Percentiles rank a stretch among this genome's conserved stretches.
Evolutionary conservation across 2,329 filamentous ascomycete genomes (phyloP).

Genomic region (Diaporthe sp.): DNA sequence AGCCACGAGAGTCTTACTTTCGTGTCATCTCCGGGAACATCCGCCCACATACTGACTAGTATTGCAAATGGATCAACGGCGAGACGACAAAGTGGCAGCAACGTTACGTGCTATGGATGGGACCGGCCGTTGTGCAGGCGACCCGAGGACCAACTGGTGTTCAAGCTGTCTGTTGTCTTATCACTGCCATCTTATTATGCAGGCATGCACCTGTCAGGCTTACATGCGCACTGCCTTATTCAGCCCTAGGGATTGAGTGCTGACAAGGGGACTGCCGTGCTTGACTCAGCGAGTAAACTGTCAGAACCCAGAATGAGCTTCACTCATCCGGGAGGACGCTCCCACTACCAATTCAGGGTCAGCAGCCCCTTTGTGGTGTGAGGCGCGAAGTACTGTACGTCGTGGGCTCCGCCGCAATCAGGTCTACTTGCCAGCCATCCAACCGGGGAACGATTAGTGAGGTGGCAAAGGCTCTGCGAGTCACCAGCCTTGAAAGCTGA

Average conservation of each 20-base stretch:
- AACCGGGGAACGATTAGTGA: background rate
- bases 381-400: background rate
- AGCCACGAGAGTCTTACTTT: background rate
- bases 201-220: constrained; percentile 19
- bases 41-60: background rate
- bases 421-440: background rate
- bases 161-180: constrained; percentile 20
- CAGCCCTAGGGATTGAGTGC: constrained; percentile 36
- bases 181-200: constrained; percentile 17
- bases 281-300: constrained; percentile 1
- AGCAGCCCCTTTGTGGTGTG: background rate
- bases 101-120: background rate
- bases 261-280: constrained; percentile 28
- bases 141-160: background rate
- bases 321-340: background rate
- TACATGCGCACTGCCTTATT: constrained; percentile 17
- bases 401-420: background rate
- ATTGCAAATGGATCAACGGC: background rate
- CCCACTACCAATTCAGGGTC: background rate
- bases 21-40: background rate
- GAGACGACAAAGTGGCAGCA: background rate
- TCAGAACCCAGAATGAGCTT: constrained; percentile 32
- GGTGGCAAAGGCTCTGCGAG: background rate
- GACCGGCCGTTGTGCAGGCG: background rate
- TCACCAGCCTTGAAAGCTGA: constrained; percentile 1